Evolutionary conservation across 192 early-diverging fungal genomes (phyloP).

Genomic region (Coemansia sp.): DNA sequence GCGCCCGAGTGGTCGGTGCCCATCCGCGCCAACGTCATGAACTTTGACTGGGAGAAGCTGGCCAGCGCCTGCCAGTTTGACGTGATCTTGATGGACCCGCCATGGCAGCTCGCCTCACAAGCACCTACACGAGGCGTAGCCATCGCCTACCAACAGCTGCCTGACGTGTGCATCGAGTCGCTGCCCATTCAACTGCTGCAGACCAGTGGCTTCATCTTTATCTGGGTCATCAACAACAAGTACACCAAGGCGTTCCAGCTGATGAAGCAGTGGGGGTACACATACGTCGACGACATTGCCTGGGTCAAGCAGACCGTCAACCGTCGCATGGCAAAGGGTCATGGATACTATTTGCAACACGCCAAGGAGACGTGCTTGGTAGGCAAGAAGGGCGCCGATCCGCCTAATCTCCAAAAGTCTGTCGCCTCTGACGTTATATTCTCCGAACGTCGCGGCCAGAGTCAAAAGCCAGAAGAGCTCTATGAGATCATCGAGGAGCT

Average conservation of each 20-base stretch:
- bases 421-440: slow-evolving; percentile 90
- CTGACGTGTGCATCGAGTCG: slow-evolving; percentile 90
- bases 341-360: slow-evolving; percentile 96
- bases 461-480: slow-evolving; percentile 94
- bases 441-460: slow-evolving; percentile 90
- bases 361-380: slow-evolving; percentile 97
- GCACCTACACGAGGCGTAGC: slow-evolving; percentile 90
- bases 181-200: slow-evolving; percentile 86
- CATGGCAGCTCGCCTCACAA: slow-evolving; percentile 95
- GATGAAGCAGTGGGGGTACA: slow-evolving; percentile 95
- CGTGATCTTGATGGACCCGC: slow-evolving; percentile 93
- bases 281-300: slow-evolving; percentile 92
- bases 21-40: slow-evolving; percentile 93
- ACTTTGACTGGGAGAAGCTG: slow-evolving; percentile 89
- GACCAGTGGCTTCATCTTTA: slow-evolving; percentile 90
- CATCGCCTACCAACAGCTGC: slow-evolving; percentile 94
- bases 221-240: slow-evolving; percentile 99
- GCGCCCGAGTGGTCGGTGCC: slow-evolving; percentile 94
- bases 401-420: slow-evolving; percentile 68
- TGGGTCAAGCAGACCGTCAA: slow-evolving; percentile 98
- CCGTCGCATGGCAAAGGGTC: slow-evolving; percentile 95
- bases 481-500: slow-evolving; percentile 95
- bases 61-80: slow-evolving; percentile 87
- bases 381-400: slow-evolving; percentile 84
- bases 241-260: slow-evolving; percentile 93